Evolutionary conservation across 2,329 filamentous ascomycete species (phyloP).

Genomic region (Aspergillus cejpii): DNA sequence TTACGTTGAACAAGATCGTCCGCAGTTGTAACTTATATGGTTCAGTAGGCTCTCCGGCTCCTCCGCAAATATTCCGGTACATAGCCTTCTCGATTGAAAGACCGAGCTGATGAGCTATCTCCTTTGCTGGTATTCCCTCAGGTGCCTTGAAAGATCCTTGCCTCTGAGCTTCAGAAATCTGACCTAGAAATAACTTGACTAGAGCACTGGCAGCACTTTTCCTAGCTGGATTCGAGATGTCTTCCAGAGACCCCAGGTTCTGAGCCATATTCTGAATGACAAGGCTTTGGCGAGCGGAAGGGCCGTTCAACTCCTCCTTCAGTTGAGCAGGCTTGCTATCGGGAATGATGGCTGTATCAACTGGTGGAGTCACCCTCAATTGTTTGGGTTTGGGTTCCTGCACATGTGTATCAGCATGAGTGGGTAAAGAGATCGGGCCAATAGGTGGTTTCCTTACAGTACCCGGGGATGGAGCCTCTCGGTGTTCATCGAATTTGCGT

Average conservation of each 20-base stretch:
- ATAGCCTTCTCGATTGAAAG: constrained; percentile 71
- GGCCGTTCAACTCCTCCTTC: constrained; percentile 30
- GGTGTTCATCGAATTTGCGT: constrained; percentile 41
- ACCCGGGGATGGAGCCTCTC: constrained; percentile 25
- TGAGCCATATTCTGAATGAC: constrained; percentile 29
- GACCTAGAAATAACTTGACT: constrained; percentile 60
- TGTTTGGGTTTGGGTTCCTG: constrained; percentile 41
- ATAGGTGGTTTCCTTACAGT: constrained; percentile 21
- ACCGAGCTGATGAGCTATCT: constrained; percentile 62
- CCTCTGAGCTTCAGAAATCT: constrained; percentile 62
- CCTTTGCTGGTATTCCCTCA: constrained; percentile 57
- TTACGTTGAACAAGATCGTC: constrained; percentile 76
- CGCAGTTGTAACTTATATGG: constrained; percentile 61
- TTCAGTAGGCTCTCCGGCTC: constrained; percentile 48
- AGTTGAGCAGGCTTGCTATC: constrained; percentile 23
- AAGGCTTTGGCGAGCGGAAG: constrained; percentile 25
- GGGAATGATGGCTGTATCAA: constrained; percentile 17
- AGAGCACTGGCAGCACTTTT: constrained; percentile 64
- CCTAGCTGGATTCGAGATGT: constrained; percentile 57
- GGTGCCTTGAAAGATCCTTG: constrained; percentile 57
- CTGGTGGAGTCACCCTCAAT: constrained; percentile 32
- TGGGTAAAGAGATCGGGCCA: neutral
- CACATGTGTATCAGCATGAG: constrained; percentile 21
- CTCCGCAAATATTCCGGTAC: constrained; percentile 47
- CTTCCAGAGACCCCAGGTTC: constrained; percentile 35